Conservation (phyloP, 169 alveolate genomes). For the Theileria sp. region DNA sequence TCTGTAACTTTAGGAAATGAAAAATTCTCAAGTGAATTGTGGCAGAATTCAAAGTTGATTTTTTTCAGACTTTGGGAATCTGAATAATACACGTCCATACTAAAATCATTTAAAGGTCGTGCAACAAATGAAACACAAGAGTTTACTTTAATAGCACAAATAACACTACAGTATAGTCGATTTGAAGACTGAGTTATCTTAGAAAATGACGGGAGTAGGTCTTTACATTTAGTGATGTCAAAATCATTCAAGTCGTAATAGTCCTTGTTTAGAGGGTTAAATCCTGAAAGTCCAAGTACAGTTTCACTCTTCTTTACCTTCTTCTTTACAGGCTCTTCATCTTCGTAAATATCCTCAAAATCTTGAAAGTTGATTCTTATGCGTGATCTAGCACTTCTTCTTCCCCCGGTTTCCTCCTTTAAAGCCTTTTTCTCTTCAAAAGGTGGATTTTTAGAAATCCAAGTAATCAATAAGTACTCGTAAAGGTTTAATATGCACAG, state of each 20-base stretch:
- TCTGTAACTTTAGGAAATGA: background rate
- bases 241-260: constrained; percentile 9
- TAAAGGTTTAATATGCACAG: background rate
- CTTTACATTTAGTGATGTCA: constrained; percentile 25
- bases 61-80: background rate
- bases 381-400: background rate
- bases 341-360: background rate
- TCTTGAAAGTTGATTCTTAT: background rate
- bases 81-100: constrained; percentile 2
- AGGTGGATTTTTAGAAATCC: constrained; percentile 12
- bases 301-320: background rate
- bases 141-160: constrained; percentile 4
- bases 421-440: background rate
- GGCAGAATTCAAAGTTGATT: background rate
- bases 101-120: background rate
- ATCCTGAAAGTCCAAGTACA: background rate
- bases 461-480: constrained; percentile 17
- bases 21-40: background rate
- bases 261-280: constrained; percentile 18
- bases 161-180: background rate
- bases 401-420: background rate
- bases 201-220: constrained; percentile 16
- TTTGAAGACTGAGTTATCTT: background rate
- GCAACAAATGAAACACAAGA: constrained; percentile 8
- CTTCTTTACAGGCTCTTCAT: background rate